A percentile compares a stretch with the other conserved stretches of the same genome.
Evolutionary conservation across 2,329 filamentous ascomycete species (phyloP).

Genomic region (Neurospora crassa): DNA sequence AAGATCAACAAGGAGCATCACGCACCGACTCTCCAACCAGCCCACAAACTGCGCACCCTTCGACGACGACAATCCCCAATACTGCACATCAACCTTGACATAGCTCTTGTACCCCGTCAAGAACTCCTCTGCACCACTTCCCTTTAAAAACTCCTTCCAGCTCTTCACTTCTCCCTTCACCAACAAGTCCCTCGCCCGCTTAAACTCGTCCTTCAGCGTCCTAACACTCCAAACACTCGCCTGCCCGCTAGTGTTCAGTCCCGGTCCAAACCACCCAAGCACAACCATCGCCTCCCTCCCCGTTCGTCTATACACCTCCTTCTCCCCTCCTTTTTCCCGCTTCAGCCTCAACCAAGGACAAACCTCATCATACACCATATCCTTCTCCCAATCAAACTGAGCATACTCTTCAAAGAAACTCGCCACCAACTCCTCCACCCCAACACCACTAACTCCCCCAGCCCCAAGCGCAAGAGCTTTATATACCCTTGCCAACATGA

Average conservation of each 20-base stretch:
- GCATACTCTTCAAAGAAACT: constrained; percentile 58
- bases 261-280: neutral
- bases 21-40: constrained; percentile 54
- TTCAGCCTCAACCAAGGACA: neutral
- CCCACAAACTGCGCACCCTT: constrained; percentile 47
- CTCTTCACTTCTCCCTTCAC: neutral
- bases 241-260: neutral
- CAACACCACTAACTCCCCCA: neutral
- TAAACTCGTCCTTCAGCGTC: neutral
- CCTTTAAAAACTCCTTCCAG: neutral
- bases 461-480: constrained; percentile 38
- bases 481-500: constrained; percentile 50
- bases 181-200: neutral
- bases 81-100: constrained; percentile 52
- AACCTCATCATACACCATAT: neutral
- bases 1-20: constrained; percentile 49
- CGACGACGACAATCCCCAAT: constrained; percentile 50
- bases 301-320: neutral
- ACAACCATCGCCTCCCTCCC: constrained; percentile 28
- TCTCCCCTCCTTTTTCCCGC: neutral
- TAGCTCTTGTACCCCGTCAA: constrained; percentile 42
- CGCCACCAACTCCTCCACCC: constrained; percentile 39
- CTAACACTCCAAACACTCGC: neutral
- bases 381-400: constrained; percentile 45
- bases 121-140: constrained; percentile 27